Evolutionary conservation across 2,329 filamentous ascomycete species (phyloP), one percentile per base, ranked within the genome.

Genomic region (Parafenestella ontariensis): DNA sequence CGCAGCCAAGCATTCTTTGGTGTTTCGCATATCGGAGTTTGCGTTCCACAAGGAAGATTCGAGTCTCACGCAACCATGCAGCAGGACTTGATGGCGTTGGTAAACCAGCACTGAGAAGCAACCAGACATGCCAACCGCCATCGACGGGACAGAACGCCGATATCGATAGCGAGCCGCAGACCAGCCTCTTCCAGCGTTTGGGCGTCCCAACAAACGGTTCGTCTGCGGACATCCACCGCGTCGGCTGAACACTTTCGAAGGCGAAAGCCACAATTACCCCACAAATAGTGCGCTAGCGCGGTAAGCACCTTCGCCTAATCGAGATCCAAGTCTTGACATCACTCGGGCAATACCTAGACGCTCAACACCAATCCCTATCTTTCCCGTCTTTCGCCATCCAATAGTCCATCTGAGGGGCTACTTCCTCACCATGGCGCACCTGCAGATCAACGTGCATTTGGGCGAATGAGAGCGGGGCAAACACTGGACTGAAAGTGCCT

Each of bases 251-350:
- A 48, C 33, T 45, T 33, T 20, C 1, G 37, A 36, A 45, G 43
- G 44, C 50, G 40, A 54, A 49, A 56, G 59, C 61, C 49, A 58
- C 56, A 54, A 26, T 49, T 58, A 62, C 56, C 48, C 54, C 61
- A 62, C 50, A 64, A 44, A 52, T 46, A 33, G 18, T 51, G 46
- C 59, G 34, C 56, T 60, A 62, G 54, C 20, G 49, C 17, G 42
- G 42, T 53, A 58, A 58, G 61, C 56, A 34, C 52, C 51, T 42
- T 37, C 36, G 31, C 51, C 54, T 31, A 41, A 59, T 59, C 29
- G 40, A 47, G 59, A 58, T 46, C 31, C 45, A 43, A 64, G 58
- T 61, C 56, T 56, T 60, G 56, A 62, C 52, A 60, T 58, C 52
- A 54, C 52, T 52, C 29, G 37, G 26, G 33, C 45, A 43, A 21